A percentile compares a stretch with the other conserved stretches of the same genome.
Evolutionary conservation across 768 basidiomycete genomes (phyloP).

Genomic region (Clavulina sp.): DNA sequence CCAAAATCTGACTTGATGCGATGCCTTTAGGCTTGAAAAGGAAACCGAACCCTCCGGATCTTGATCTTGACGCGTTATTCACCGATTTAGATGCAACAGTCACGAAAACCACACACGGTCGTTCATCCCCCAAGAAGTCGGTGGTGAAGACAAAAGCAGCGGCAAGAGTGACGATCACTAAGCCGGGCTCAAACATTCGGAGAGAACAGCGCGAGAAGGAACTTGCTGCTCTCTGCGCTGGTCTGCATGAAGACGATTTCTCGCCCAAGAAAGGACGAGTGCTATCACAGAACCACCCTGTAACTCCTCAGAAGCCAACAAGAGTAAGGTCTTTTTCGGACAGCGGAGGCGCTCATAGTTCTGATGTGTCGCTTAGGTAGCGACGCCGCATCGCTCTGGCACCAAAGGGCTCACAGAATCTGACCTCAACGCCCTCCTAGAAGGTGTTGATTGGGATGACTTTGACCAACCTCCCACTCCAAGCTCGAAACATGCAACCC

Average conservation of each 20-base stretch:
- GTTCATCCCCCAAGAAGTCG: neutral
- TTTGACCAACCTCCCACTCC: neutral
- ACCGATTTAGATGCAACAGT: neutral
- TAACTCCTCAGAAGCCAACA: neutral
- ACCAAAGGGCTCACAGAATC: neutral
- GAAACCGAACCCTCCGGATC: neutral
- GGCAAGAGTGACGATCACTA: neutral
- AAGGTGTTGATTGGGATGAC: neutral
- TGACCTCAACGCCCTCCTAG: neutral
- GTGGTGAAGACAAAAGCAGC: neutral
- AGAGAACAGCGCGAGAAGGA: no score
- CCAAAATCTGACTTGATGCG: no score
- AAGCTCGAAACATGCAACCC: neutral
- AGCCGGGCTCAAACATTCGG: no score
- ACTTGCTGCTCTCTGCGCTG: no score
- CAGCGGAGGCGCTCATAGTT: neutral
- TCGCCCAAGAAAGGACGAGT: no score
- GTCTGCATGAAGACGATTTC: no score
- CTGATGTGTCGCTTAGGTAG: neutral
- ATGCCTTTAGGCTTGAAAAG: neutral
- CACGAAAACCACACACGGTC: neutral
- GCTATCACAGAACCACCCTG: neutral
- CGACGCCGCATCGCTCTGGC: neutral
- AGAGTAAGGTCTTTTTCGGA: neutral
- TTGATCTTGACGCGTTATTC: constrained; percentile 1